Evolutionary conservation across 352 stramenopile species (phyloP).

Genomic region (Phytophthora fragariae): DNA sequence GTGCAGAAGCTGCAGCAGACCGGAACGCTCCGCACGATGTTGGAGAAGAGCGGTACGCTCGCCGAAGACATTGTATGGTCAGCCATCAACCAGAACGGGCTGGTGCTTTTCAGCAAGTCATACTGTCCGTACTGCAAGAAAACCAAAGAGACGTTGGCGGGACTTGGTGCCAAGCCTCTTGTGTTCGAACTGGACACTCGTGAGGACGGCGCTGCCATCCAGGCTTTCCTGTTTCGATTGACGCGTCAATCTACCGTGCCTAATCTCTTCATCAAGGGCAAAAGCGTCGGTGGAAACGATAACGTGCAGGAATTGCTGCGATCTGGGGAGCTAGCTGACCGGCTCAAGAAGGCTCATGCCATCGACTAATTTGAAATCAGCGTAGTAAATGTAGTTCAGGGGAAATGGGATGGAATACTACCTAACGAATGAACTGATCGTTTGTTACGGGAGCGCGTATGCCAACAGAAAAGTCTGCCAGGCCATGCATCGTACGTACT

Average conservation of each 20-base stretch:
- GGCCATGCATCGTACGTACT: background rate
- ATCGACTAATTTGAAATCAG: conserved; percentile 44
- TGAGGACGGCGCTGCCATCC: conserved; percentile 91
- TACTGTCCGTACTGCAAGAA: conserved; percentile 91
- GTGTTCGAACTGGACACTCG: conserved; percentile 86
- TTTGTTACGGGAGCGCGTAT: conserved; percentile 1
- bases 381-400: conserved; percentile 8
- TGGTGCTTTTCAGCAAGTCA: conserved; percentile 90
- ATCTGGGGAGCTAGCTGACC: conserved; percentile 90
- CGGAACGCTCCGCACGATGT: conserved; percentile 87
- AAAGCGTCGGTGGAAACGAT: conserved; percentile 96
- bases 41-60: conserved; percentile 79
- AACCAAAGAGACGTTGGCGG: conserved; percentile 73
- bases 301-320: conserved; percentile 89
- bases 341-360: conserved; percentile 79
- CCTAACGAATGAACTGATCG: conserved; percentile 27
- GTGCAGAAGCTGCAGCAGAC: conserved; percentile 86
- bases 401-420: conserved; percentile 1
- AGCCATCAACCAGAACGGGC: conserved; percentile 69
- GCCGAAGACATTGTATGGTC: conserved; percentile 79
- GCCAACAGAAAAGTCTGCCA: background rate
- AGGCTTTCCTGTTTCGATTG: conserved; percentile 91
- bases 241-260: conserved; percentile 96
- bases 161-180: conserved; percentile 65
- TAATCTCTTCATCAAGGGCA: conserved; percentile 98